Base-by-base conservation (phyloP, 2,329 filamentous ascomycete species). In the Calycina herbarum region DNA sequence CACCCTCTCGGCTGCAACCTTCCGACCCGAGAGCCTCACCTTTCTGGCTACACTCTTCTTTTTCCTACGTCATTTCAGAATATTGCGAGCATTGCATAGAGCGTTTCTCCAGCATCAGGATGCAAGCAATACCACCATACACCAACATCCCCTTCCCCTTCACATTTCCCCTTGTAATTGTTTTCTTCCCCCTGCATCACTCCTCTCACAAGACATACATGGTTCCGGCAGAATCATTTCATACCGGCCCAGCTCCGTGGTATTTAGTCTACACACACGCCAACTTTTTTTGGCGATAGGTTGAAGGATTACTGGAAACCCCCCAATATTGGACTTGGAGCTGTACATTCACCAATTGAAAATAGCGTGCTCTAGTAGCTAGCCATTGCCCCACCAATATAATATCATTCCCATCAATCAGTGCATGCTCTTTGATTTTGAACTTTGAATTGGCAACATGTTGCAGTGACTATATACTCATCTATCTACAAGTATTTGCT, bases 41-140 rank as follows among this genome's bases (percentile, higher is more conserved):
- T 35, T 33, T 31, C 8, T n/a, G 38, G 59, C 59, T 64, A n/a
- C 20, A 42, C 38, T 48, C 20, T 45, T 62, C 20, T 27, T 35
- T 66, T 65, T 64, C 59, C 64, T 68, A 67, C 63, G 54, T 70
- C 69, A 57, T 66, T 66, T 69, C 67, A 61, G 64, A 62, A 66
- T 61, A 64, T 61, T 57, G 57, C 59, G 61, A 67, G 66, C 69
- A 72, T 70, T 66, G 67, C 68, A 70, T 65, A 63, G 62, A 54
- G 48, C 48, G 48, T 54, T 54, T 54, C 48, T 54, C 48, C 10
- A 29, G 48, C 48, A 54, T 54, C 48, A 54, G 48, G 48, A 54
- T 54, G 48, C 48, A 54, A 11, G 48, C 20, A 24, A 54, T 24
- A 54, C 48, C 48, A 54, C 20, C 48, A 24, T 27, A 24, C 48